phyloP scores from a whole-genome alignment of 2,329 filamentous ascomycete genomes.

The Stromatinia cepivora region DNA sequence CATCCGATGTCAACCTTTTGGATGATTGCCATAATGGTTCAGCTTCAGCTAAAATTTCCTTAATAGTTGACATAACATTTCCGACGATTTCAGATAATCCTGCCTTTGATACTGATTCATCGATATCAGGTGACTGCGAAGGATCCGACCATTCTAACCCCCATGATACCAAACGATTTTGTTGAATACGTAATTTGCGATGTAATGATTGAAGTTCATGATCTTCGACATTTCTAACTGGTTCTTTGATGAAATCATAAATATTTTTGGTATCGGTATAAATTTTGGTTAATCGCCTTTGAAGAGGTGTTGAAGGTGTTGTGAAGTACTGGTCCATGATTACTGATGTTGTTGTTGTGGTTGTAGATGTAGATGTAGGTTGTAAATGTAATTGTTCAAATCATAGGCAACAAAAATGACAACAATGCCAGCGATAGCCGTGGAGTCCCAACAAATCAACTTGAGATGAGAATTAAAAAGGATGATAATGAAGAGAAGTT shows the following conservation, averaged over 20 bases:
- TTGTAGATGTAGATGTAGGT: too few species aligned
- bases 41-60: constrained; percentile 74
- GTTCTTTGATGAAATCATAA: constrained; percentile 69
- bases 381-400: background rate
- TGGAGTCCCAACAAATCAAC: background rate
- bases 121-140: constrained; percentile 66
- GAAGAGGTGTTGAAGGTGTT: constrained; percentile 47
- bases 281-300: constrained; percentile 66
- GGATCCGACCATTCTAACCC: constrained; percentile 79
- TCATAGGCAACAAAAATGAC: background rate
- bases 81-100: constrained; percentile 75
- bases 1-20: constrained; percentile 45
- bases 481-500: background rate
- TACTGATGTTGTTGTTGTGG: background rate
- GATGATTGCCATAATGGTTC: constrained; percentile 69
- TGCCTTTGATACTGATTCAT: constrained; percentile 68
- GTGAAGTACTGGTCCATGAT: constrained; percentile 38
- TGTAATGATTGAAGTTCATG: constrained; percentile 72
- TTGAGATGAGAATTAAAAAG: background rate
- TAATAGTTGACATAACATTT: constrained; percentile 78
- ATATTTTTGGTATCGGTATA: constrained; percentile 82
- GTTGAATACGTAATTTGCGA: constrained; percentile 73
- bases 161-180: constrained; percentile 74
- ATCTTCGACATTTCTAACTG: constrained; percentile 61
- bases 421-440: background rate